phyloP scores from a whole-genome alignment of 306 rosid genomes.

The Pyrus betulifolia region DNA sequence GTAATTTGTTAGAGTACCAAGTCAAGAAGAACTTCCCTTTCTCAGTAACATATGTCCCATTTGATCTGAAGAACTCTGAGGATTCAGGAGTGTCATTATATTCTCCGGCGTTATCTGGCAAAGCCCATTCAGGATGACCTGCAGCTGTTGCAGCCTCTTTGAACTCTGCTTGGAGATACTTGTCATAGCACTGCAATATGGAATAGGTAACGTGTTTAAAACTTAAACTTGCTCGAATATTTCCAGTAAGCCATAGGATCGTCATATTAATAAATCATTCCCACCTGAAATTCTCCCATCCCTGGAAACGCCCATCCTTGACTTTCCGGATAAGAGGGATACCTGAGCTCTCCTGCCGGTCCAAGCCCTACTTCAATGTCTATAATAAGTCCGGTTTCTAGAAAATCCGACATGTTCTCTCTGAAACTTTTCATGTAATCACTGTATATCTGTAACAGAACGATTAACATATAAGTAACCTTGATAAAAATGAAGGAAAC shows the following conservation, averaged over 20 bases:
- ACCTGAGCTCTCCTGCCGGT: slow-evolving; percentile 90
- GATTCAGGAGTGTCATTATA: slow-evolving; percentile 62
- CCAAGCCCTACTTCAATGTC: slow-evolving; percentile 95
- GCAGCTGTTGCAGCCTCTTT: slow-evolving; percentile 46
- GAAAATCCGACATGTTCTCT: slow-evolving; percentile 61
- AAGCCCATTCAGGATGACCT: slow-evolving; percentile 83
- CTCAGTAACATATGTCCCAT: slow-evolving; percentile 60
- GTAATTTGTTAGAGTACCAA: slow-evolving; percentile 80
- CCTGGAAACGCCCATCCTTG: slow-evolving; percentile 88
- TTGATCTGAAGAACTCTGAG: slow-evolving; percentile 60
- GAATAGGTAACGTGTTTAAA: not conserved
- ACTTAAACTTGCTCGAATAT: not conserved
- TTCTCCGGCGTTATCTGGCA: slow-evolving; percentile 73
- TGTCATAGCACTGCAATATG: slow-evolving; percentile 70
- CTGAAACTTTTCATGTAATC: slow-evolving; percentile 82
- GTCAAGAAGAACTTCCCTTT: slow-evolving; percentile 71
- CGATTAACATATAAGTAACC: not conserved
- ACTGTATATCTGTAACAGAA: slow-evolving; percentile 44
- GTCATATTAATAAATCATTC: slow-evolving; percentile 5
- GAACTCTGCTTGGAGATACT: slow-evolving; percentile 69
- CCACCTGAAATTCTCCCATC: slow-evolving; percentile 93
- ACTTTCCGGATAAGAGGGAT: slow-evolving; percentile 55
- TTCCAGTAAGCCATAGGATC: not conserved
- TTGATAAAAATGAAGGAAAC: not conserved
- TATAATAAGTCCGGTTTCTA: slow-evolving; percentile 59